Base-by-base conservation (phyloP, 345 rosid species). In the Erodium maritimum region DNA sequence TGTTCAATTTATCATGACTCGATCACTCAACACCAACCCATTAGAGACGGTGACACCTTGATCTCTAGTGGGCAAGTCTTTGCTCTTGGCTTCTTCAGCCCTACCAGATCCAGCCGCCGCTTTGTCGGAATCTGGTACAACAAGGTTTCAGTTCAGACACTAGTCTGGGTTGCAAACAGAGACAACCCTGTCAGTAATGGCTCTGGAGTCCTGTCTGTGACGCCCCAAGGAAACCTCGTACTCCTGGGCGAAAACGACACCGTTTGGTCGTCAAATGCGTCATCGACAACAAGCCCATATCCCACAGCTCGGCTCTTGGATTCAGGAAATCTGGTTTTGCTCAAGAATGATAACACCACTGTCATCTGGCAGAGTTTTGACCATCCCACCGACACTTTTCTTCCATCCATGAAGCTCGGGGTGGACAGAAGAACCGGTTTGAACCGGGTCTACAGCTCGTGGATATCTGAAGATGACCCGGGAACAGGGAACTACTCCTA, bases 151-250 rank as follows among this genome's bases (percentile, higher is more conserved):
- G 67, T 42, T 5, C 64, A 54, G 59, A 81, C 90, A 1, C 42
- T 81, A 23, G 90, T 85, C 7, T 90, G 95, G 95, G 90, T 90
- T 23, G 95, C 97, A 19, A 84, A 90, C 50, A 76, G 90, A 63
- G 80, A 82, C 45, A 62, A 53, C 57, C 90, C 88, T 5, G 52
- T 87, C 21, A 65, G 63, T 19, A 76, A 73, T 58, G 68, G 71
- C 42, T 65, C 80, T 0, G 90, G 82, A 50, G 51, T 21, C 4
- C 62, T 90, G 34, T 63, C 68, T 52, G 64, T 84, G 67, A 64
- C 68, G 33, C 62, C 66, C 68, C 65, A 65, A 53, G 81, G 77
- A 21, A 74, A 84, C 60, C 77, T 78, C 0, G 79, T 67, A n/a
- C 57, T 73, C 11, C 70, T 61, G 42, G 51, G 24, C 9, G 55